Evolutionary conservation across 176 grass and related monocot genomes (phyloP), one percentile per base, ranked within the genome.

Genomic region (Lolium perenne): DNA sequence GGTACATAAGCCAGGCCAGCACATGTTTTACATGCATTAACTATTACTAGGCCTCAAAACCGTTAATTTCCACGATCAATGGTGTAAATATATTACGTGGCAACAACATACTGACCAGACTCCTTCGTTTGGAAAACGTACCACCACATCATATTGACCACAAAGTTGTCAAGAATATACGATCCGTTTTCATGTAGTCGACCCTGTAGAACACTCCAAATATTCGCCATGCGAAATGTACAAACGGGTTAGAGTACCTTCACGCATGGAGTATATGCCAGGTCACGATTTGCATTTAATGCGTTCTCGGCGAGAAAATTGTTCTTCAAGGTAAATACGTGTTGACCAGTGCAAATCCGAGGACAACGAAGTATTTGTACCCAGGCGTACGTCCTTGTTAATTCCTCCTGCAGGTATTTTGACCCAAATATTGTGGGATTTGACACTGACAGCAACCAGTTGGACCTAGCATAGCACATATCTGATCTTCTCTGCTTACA

Each of bases 391-490:
- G 11, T 20, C 12, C 40, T 41, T 63, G 78, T 48, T 45, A 63
- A 80, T 45, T 41, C 82, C 53, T 50, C 18, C 23, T 65, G 46
- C 23, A 12, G 59, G 9, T 16, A 63, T 3, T 38, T 65, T 75
- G 85, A 87, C 56, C 55, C 62, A 71, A 53, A 47, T 78, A 10
- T 35, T 35, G 18, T 70, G 57, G 8, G 17, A 56, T 56, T 56
- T 56, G 17, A 56, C 32, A 35, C 32, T 56, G 17, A 56, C 54
- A 56, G 1, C 17, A 41, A 15, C 62, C 25, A 25, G 61, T 5
- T 11, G 59, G 32, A 35, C 32, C 32, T 35, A 35, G 32, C 32
- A 35, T 35, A 35, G 32, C 32, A 35, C 10, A 12, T 61, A 61
- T 61, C 0, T 35, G 32, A 35, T 13, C 23, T 13, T 0, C 54